Base-by-base conservation (phyloP, 441 rosid genomes). In the Populus hybrid region DNA sequence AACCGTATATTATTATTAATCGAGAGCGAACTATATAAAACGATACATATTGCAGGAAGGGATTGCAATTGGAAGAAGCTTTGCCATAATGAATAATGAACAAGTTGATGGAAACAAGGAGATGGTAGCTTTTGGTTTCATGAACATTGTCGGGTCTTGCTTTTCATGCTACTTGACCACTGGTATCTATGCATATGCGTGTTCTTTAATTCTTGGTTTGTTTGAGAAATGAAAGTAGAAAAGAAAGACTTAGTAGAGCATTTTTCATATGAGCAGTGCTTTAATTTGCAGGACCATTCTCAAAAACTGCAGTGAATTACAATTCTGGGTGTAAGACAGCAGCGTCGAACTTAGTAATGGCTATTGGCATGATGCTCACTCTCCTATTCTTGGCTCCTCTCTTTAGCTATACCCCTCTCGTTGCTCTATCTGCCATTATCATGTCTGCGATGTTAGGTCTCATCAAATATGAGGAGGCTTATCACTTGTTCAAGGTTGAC, bases 21-120 rank as follows among this genome's bases (percentile, higher is more conserved):
- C 46, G 46, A 40, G 1, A 10, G 46, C 46, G 46, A 10, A 11
- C 7, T 30, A 28, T 28, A 28, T 28, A 21, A 8, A 67, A 61
- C 1, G 4, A 50, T 72, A 10, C n/a, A 69, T 61, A 35, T 75
- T 73, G 69, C 89, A 94, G 97, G 99, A 94, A 87, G 99, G 99
- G 23, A 89, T 94, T 78, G 97, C 99, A 18, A 90, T 94, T 21
- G 97, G 93, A 76, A 86, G 97, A 76, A 93, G 97, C 83, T 94
- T 93, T 83, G 99, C 94, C 28, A 83, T 90, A 67, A 74, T 89
- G 81, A 85, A 82, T 69, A 94, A 90, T 78, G 91, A 93, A 71
- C 97, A 93, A 81, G 89, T 86, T 6, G 98, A 94, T 80, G 98
- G 98, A 26, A 94, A 90, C 85, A 94, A 94, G 78, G 98, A 94